A percentile compares a stretch with the other conserved stretches of the same genome.
These are phyloP conservation scores for Sonneratia alba DNA, from an alignment of 345 rosid genomes.

Conservation along the genomic window DNA sequence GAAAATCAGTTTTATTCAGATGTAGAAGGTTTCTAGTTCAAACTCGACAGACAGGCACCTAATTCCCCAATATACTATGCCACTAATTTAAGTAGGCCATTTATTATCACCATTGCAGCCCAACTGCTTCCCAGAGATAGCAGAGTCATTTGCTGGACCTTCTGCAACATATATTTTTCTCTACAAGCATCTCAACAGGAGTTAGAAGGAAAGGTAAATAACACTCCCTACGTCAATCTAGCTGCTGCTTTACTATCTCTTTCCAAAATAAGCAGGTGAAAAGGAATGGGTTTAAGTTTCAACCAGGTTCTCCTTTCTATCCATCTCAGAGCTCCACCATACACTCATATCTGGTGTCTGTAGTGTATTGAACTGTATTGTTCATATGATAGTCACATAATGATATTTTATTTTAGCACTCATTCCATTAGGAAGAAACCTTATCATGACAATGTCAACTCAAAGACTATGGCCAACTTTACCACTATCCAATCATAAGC, in stretches of 20 bases:
- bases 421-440: too few species aligned
- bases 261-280: not conserved
- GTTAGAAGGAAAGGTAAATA: not conserved
- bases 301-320: not conserved
- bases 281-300: not conserved
- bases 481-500: not conserved
- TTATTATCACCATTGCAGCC: not conserved
- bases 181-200: not conserved
- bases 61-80: not conserved
- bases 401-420: too few species aligned
- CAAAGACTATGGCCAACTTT: not conserved
- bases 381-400: too few species aligned
- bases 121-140: not conserved
- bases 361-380: too few species aligned
- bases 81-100: not conserved
- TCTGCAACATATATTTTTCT: not conserved
- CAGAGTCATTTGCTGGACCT: not conserved
- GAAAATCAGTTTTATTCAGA: not conserved
- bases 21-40: not conserved
- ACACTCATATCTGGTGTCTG: not conserved
- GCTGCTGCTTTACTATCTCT: not conserved
- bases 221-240: not conserved
- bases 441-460: too few species aligned
- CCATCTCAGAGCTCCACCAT: not conserved
- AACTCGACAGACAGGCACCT: not conserved